phyloP scores from a whole-genome alignment of 495 filamentous ascomycete genomes.

The Aspergillus conjunctus region DNA sequence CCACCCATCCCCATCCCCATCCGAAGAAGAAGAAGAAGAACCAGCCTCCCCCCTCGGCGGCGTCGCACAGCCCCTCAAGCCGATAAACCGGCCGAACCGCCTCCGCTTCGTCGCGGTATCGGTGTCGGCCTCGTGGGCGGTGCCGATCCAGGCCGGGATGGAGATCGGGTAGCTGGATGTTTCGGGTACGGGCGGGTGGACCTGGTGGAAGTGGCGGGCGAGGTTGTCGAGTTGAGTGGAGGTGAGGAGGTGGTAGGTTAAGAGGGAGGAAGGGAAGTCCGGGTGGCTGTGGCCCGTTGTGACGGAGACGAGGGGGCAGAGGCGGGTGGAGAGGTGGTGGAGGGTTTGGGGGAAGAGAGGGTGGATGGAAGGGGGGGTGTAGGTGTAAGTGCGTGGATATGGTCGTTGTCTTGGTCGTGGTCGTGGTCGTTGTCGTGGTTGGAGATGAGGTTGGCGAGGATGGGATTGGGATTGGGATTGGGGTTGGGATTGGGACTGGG shows the following conservation, averaged over 20 bases:
- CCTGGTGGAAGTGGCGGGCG: slow-evolving; percentile 76
- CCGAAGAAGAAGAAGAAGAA: neutral
- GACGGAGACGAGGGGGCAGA: slow-evolving; percentile 44
- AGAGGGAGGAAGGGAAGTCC: slow-evolving; percentile 64
- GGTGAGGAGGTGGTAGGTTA: slow-evolving; percentile 65
- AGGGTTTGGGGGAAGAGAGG: slow-evolving; percentile 30
- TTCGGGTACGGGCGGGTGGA: slow-evolving; percentile 51
- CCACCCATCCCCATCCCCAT: neutral
- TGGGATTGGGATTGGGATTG: too few species aligned
- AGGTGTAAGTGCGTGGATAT: slow-evolving; percentile 1
- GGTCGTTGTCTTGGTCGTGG: neutral
- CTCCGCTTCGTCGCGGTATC: slow-evolving; percentile 60
- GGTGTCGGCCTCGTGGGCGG: slow-evolving; percentile 28
- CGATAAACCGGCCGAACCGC: slow-evolving; percentile 67
- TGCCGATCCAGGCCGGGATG: slow-evolving; percentile 45
- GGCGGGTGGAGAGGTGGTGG: slow-evolving; percentile 34
- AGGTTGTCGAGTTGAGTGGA: slow-evolving; percentile 68
- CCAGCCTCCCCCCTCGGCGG: slow-evolving; percentile 30
- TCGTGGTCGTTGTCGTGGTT: neutral
- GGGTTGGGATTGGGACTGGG: neutral
- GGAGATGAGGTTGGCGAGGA: neutral
- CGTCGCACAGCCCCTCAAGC: slow-evolving; percentile 62
- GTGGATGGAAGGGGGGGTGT: slow-evolving; percentile 13
- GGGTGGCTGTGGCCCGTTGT: slow-evolving; percentile 63
- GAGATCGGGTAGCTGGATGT: slow-evolving; percentile 65